Percentiles rank a stretch among this genome's conserved stretches.
Evolutionary conservation across 2,329 filamentous ascomycete genomes (phyloP).

Genomic region (Aspergillus luchuensis): DNA sequence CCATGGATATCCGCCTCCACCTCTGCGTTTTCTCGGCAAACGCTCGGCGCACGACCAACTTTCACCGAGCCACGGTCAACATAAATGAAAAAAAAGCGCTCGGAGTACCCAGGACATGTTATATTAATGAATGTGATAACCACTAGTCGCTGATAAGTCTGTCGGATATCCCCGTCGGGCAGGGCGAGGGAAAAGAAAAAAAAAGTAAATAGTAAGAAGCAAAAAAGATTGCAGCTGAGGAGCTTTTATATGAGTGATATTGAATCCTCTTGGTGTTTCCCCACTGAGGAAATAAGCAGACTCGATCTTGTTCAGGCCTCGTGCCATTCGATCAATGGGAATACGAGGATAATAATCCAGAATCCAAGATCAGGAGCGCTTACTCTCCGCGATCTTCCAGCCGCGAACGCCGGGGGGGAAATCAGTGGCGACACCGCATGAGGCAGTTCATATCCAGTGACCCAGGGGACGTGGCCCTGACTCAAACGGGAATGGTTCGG

Average conservation of each 20-base stretch:
- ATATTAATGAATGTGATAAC: not conserved
- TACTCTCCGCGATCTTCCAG: constrained; percentile 12
- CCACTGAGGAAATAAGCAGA: not conserved
- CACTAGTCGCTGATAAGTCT: not conserved
- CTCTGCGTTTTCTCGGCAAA: constrained; percentile 18
- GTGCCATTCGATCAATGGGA: not conserved
- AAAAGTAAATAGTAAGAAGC: not conserved
- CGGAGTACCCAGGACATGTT: not conserved
- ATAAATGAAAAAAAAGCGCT: not conserved
- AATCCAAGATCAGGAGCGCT: not conserved
- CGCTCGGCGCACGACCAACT: constrained; percentile 11
- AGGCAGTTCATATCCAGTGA: constrained; percentile 1
- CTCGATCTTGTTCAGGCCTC: not conserved
- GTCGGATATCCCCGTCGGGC: not conserved
- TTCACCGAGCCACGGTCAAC: not conserved
- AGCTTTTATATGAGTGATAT: not conserved
- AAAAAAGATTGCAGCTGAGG: not conserved
- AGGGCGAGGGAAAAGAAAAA: not conserved
- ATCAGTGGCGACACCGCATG: constrained; percentile 1
- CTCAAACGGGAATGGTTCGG: constrained; percentile 4
- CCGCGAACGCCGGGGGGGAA: constrained; percentile 14
- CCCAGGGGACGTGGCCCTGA: not conserved
- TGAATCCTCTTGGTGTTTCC: not conserved
- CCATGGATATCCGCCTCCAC: constrained; percentile 7
- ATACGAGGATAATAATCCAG: not conserved